phyloP scores from a whole-genome alignment of 225 moss, liverwort and hornwort species.

The Thuidium tamariscinum region DNA sequence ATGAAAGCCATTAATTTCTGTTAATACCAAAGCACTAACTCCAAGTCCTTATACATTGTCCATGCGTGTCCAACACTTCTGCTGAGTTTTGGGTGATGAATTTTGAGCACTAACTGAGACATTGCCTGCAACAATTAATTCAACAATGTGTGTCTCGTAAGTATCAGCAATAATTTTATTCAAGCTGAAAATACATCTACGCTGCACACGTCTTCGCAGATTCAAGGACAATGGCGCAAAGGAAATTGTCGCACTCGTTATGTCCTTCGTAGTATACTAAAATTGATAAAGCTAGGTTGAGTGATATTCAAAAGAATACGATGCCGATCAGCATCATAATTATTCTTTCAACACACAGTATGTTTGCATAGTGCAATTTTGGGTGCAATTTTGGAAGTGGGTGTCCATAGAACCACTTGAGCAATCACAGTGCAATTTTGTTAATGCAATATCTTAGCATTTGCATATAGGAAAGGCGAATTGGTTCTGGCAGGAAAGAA shows the following conservation, averaged over 20 bases:
- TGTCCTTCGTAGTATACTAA: not conserved
- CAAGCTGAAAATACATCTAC: not conserved
- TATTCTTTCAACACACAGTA: not conserved
- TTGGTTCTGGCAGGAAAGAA: not conserved
- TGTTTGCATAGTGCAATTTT: too few species aligned
- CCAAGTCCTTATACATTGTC: not conserved
- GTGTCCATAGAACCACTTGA: not conserved
- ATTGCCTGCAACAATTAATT: not conserved
- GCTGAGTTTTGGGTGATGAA: not conserved
- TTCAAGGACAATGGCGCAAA: not conserved
- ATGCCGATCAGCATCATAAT: not conserved
- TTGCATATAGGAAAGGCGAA: not conserved
- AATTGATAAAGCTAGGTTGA: too few species aligned
- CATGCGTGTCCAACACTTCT: not conserved
- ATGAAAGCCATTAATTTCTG: not conserved
- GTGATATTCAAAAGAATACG: not conserved
- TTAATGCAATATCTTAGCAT: too few species aligned
- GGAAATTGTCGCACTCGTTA: not conserved
- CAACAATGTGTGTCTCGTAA: not conserved
- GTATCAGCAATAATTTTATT: not conserved
- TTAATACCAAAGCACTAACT: not conserved
- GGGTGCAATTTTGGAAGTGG: too few species aligned
- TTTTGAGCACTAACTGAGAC: not conserved
- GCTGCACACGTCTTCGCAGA: not conserved
- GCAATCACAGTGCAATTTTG: too few species aligned